Evolutionary conservation across 495 filamentous ascomycete species (phyloP).

Genomic region (Neurospora tetraspora): DNA sequence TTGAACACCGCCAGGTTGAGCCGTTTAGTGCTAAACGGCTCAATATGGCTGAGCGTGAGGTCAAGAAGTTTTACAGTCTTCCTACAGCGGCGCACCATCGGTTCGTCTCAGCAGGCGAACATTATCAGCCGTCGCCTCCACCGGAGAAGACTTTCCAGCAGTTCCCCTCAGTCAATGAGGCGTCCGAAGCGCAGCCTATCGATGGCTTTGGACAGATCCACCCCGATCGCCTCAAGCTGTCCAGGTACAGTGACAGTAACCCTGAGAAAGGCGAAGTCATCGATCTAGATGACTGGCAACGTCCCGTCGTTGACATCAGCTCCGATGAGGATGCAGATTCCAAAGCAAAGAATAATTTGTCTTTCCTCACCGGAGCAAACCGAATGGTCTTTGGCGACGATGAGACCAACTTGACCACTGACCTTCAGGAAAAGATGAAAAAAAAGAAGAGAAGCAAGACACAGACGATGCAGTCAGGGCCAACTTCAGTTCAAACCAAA

Average conservation of each 20-base stretch:
- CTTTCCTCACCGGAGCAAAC: constrained; percentile 15
- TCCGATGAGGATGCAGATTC: not conserved
- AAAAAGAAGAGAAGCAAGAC: not conserved
- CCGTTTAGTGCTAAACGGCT: constrained; percentile 17
- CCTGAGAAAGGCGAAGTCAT: not conserved
- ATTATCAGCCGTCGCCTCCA: not conserved
- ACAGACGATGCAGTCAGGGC: not conserved
- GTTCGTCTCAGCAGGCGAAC: not conserved
- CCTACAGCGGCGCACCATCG: not conserved
- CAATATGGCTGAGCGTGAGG: constrained; percentile 13
- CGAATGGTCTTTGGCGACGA: constrained; percentile 3
- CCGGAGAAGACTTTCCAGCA: not conserved
- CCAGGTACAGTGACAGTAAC: not conserved
- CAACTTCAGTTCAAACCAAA: not conserved
- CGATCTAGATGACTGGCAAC: not conserved
- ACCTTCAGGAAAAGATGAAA: not conserved
- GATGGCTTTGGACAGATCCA: constrained; percentile 8
- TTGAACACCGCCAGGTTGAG: constrained; percentile 5
- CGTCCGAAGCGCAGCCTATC: not conserved
- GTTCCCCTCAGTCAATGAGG: not conserved
- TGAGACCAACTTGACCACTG: not conserved
- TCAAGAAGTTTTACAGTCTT: constrained; percentile 1
- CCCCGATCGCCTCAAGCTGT: constrained; percentile 11
- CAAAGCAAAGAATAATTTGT: not conserved
- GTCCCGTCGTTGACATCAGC: not conserved